Conservation (phyloP, 306 rosid species). For the Rosa lucieae region DNA sequence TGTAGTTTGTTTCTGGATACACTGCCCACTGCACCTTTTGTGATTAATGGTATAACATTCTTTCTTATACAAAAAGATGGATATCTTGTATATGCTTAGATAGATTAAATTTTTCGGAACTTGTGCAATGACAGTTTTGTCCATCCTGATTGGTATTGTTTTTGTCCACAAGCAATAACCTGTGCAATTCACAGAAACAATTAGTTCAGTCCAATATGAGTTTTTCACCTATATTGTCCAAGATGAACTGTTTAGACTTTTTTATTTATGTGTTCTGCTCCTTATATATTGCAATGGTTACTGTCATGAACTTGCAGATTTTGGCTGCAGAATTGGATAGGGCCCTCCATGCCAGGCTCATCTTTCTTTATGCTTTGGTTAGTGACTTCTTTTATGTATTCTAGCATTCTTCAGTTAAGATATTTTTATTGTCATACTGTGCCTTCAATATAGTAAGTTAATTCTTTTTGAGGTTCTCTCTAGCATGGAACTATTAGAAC, state of each 20-base stretch:
- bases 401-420: background rate
- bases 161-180: background rate
- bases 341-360: conserved; percentile 83
- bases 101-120: background rate
- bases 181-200: background rate
- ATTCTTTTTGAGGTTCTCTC: background rate
- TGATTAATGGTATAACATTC: background rate
- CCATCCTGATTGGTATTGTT: background rate
- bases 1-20: background rate
- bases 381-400: conserved; percentile 29
- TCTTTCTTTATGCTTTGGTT: conserved; percentile 87
- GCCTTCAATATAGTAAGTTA: background rate
- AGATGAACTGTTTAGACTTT: background rate
- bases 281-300: conserved; percentile 2
- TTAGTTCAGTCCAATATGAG: background rate
- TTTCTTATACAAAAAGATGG: background rate
- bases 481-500: background rate
- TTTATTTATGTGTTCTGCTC: conserved; percentile 1
- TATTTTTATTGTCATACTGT: background rate
- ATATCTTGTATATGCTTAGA: background rate
- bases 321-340: conserved; percentile 99
- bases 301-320: conserved; percentile 54
- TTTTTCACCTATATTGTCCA: background rate
- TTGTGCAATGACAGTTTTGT: background rate
- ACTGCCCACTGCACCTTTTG: background rate